Evolutionary conservation across 2,329 filamentous ascomycete genomes (phyloP), one percentile per base, ranked within the genome.

Genomic region (Gliomastix tumulicola): DNA sequence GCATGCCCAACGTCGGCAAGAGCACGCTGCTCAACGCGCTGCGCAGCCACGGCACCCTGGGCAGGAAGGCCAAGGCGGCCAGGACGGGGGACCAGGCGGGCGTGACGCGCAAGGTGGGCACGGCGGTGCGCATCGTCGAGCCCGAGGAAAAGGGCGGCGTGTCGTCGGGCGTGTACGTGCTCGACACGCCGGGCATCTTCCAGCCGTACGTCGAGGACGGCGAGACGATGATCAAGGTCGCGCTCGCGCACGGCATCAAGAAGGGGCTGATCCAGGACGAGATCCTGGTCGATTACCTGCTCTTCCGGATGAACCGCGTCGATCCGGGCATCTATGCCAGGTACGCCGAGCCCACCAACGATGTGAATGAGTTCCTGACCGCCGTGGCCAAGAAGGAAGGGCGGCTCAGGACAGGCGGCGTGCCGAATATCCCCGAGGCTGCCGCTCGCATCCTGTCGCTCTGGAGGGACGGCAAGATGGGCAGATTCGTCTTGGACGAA

Each of bases 1-100:
- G 92, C 38, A 96, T 98, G 89, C 92, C 92, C 23, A 98, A 98
- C 55, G 87, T 95, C 1, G 92, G 92, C 23, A 98, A 98, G 63
- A 94, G 87, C 32, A 88, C 89, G 2, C 69, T 98, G n/a, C 76
- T 98, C 30, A 98, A 98, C 58, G 76, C 81, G 13, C 72, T 97
- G 34, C 82, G 92, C 16, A 74, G 70, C 28, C 67, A 72, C 15
- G 87, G 88, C 28, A 73, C 54, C 2, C 52, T 54, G 34, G 69
- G 71, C 16, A 49, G 49, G 21, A 53, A 55, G 13, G 45, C 56
- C 20, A 94, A 90, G 56, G 89, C 80, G 2, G 86, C 89, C 25
- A 71, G 68, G 43, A 96, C 89, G 2, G 92, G 92, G 9, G 80
- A 83, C 10, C 82, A 96, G 51, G 89, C 92, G 3, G 92, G 92